Percentiles rank a stretch among this genome's conserved stretches.
Conservation (phyloP, 805 yeast genomes). For the Brettanomyces custersianus region DNA sequence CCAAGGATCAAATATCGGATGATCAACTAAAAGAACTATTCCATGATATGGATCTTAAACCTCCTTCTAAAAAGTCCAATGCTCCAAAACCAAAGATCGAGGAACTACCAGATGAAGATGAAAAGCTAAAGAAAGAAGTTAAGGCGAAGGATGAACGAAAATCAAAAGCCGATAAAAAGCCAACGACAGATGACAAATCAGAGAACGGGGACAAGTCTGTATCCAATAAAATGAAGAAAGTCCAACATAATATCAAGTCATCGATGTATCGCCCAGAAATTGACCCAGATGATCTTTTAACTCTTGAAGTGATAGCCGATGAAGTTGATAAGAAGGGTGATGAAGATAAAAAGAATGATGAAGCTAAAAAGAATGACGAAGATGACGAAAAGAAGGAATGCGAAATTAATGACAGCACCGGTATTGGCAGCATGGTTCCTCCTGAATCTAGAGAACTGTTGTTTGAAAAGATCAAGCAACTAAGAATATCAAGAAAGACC, state of each 20-base stretch:
- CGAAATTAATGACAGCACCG: slow-evolving; percentile 2
- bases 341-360: slow-evolving; percentile 14
- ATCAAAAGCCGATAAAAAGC: not conserved
- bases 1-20: slow-evolving; percentile 14
- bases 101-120: not conserved
- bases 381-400: slow-evolving; percentile 18
- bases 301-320: slow-evolving; percentile 46
- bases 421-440: slow-evolving; percentile 2
- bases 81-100: not conserved
- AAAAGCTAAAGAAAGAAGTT: not conserved
- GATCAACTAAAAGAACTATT: slow-evolving; percentile 25
- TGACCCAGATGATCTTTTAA: slow-evolving; percentile 38
- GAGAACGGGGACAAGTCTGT: not conserved
- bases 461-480: not conserved
- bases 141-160: not conserved
- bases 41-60: slow-evolving; percentile 27
- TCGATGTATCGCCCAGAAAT: slow-evolving; percentile 20
- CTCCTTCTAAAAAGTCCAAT: too few species aligned
- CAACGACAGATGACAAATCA: not conserved
- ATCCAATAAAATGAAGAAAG: slow-evolving; percentile 3
- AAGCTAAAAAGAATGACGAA: slow-evolving; percentile 16
- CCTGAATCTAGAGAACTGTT: slow-evolving; percentile 1
- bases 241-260: slow-evolving; percentile 1
- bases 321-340: slow-evolving; percentile 25
- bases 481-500: slow-evolving; percentile 1